phyloP scores from a whole-genome alignment of 768 basidiomycete genomes.

The Phylloporus arenicola region DNA sequence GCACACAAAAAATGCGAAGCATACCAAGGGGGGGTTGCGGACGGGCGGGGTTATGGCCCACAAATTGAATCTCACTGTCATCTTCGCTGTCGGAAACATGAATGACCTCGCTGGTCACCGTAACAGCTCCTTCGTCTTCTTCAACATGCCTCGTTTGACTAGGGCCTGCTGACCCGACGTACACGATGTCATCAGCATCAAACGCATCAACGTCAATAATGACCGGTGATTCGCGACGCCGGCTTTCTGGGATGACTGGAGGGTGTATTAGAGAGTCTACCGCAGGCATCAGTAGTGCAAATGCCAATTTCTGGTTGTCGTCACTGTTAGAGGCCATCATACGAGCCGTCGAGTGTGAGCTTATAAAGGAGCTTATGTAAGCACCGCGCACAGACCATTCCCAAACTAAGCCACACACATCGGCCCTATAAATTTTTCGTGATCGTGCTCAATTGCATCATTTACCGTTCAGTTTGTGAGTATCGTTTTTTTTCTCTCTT shows the following conservation, averaged over 20 bases:
- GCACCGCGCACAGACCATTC: constrained; percentile 28
- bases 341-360: not conserved
- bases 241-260: constrained; percentile 10
- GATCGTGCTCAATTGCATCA: not conserved
- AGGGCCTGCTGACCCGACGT: constrained; percentile 20
- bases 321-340: constrained; percentile 15
- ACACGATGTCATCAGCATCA: constrained; percentile 31
- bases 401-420: constrained; percentile 26
- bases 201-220: constrained; percentile 44
- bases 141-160: constrained; percentile 23
- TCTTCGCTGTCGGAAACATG: constrained; percentile 40
- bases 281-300: constrained; percentile 16
- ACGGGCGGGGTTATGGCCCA: constrained; percentile 22
- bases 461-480: constrained; percentile 9
- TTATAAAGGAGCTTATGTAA: constrained; percentile 25
- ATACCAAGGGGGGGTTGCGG: constrained; percentile 15
- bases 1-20: not conserved
- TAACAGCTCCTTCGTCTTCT: constrained; percentile 18
- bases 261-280: constrained; percentile 8
- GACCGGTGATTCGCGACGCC: constrained; percentile 20
- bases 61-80: constrained; percentile 27
- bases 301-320: constrained; percentile 11
- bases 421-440: constrained; percentile 26
- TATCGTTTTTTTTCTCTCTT: constrained; percentile 1
- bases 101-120: constrained; percentile 24